Conservation (phyloP, 345 rosid genomes). For the Murraya koenigii region DNA sequence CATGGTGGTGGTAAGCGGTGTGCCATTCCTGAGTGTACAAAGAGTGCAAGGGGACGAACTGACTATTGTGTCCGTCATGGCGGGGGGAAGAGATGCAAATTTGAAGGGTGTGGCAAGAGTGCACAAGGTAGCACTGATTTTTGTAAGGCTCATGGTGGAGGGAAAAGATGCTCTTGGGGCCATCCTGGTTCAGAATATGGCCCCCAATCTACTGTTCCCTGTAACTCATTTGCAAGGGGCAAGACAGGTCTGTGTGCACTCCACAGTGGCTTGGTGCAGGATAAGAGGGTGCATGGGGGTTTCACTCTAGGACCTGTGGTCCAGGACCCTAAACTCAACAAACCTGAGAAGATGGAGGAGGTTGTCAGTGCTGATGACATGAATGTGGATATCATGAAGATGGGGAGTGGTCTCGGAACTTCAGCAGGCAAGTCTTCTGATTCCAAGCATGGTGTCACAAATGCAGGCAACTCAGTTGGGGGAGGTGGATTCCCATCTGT, state of each 20-base stretch:
- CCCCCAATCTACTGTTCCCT: slow-evolving; percentile 53
- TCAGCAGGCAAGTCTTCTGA: slow-evolving; percentile 34
- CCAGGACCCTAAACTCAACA: slow-evolving; percentile 45
- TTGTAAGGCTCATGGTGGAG: slow-evolving; percentile 99
- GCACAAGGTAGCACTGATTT: slow-evolving; percentile 98
- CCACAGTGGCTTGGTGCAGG: slow-evolving; percentile 75
- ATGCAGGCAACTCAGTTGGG: slow-evolving; percentile 12
- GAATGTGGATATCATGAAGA: slow-evolving; percentile 48
- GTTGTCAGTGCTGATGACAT: slow-evolving; percentile 43
- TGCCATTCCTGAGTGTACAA: slow-evolving; percentile 78
- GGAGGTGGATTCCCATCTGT: slow-evolving; percentile 28
- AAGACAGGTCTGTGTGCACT: slow-evolving; percentile 86
- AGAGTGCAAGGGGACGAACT: slow-evolving; percentile 97
- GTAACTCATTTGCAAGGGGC: slow-evolving; percentile 85
- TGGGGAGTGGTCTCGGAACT: slow-evolving; percentile 25
- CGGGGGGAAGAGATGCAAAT: slow-evolving; percentile 94
- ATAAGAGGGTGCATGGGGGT: slow-evolving; percentile 89
- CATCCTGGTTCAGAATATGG: slow-evolving; percentile 74
- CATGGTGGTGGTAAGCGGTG: slow-evolving; percentile 99
- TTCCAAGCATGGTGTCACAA: slow-evolving; percentile 33
- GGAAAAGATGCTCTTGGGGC: slow-evolving; percentile 94
- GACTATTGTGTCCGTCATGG: slow-evolving; percentile 95
- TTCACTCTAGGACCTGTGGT: slow-evolving; percentile 48
- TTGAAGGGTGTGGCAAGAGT: slow-evolving; percentile 88
- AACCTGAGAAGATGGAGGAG: slow-evolving; percentile 55